phyloP scores from a whole-genome alignment of 2,329 filamentous ascomycete genomes.

The Epichloe uncinata region DNA sequence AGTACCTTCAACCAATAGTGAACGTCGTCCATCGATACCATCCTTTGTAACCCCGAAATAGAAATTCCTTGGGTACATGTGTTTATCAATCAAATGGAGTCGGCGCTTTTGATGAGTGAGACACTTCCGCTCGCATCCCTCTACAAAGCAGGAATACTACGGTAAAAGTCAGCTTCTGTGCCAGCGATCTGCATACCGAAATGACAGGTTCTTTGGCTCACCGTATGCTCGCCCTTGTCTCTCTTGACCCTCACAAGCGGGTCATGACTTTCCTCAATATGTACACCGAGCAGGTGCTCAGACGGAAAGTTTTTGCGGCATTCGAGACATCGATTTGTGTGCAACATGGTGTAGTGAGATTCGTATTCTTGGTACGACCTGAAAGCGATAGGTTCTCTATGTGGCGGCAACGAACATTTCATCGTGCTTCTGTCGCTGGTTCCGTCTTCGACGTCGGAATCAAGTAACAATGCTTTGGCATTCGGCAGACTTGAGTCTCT shows the following conservation, averaged over 20 bases:
- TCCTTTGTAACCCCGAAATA: slow-evolving; percentile 79
- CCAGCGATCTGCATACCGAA: not conserved
- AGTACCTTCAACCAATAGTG: slow-evolving; percentile 54
- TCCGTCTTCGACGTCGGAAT: slow-evolving; percentile 25
- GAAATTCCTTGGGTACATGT: slow-evolving; percentile 78
- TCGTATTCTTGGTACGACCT: slow-evolving; percentile 69
- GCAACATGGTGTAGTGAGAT: slow-evolving; percentile 66
- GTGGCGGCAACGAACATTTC: slow-evolving; percentile 71
- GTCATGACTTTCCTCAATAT: slow-evolving; percentile 88
- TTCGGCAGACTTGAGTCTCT: slow-evolving; percentile 13
- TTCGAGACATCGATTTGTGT: slow-evolving; percentile 73
- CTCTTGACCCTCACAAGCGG: slow-evolving; percentile 57
- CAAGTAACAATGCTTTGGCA: slow-evolving; percentile 48
- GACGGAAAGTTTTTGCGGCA: slow-evolving; percentile 91
- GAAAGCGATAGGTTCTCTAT: slow-evolving; percentile 59
- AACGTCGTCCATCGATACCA: slow-evolving; percentile 75
- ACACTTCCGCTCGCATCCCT: slow-evolving; percentile 76
- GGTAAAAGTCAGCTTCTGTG: not conserved
- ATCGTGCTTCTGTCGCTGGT: slow-evolving; percentile 39
- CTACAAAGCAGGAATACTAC: slow-evolving; percentile 79
- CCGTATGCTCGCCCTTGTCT: slow-evolving; percentile 76
- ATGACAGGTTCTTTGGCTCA: slow-evolving; percentile 28
- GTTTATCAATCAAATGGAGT: slow-evolving; percentile 86
- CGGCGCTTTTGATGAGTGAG: slow-evolving; percentile 71
- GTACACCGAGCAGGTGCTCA: slow-evolving; percentile 62